A percentile compares a stretch with the other conserved stretches of the same genome.
These are phyloP conservation scores for Pleurotus pulmonarius DNA, from an alignment of 768 basidiomycete species.

Conservation along the genomic window DNA sequence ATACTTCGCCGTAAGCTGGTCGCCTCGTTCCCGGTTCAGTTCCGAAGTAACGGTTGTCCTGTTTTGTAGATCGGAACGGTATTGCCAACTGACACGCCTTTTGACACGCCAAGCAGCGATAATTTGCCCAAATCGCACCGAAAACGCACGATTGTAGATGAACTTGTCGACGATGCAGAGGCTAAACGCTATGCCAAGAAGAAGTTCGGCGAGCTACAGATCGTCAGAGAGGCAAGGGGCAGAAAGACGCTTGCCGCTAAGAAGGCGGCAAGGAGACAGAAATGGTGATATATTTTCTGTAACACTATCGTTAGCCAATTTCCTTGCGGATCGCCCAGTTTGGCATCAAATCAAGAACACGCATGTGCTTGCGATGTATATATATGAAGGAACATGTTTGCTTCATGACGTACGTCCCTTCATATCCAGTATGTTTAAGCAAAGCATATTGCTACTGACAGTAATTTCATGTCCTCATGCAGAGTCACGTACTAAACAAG, in stretches of 20 bases:
- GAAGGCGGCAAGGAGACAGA: constrained; percentile 56
- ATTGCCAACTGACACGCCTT: constrained; percentile 64
- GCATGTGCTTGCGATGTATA: neutral
- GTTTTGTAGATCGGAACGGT: constrained; percentile 71
- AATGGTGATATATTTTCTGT: constrained; percentile 51
- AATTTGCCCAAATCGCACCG: constrained; percentile 68
- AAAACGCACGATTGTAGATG: constrained; percentile 84
- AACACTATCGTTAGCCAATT: neutral
- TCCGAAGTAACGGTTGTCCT: constrained; percentile 9
- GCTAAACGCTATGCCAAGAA: constrained; percentile 85
- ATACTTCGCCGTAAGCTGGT: constrained; percentile 74
- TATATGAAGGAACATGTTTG: no score
- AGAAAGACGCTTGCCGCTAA: constrained; percentile 66
- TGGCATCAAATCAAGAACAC: neutral
- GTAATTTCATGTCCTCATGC: no score
- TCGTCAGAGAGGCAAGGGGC: constrained; percentile 63
- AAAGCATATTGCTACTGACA: no score
- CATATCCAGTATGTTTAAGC: no score
- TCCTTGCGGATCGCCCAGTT: neutral
- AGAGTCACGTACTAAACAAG: no score
- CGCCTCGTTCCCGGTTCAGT: constrained; percentile 5
- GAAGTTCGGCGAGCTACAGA: constrained; percentile 81
- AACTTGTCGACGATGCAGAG: constrained; percentile 85
- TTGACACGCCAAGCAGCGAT: constrained; percentile 63
- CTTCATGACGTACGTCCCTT: no score